Evolutionary conservation across 345 rosid genomes (phyloP), one percentile per base, ranked within the genome.

Genomic region (Eutrema japonicum): DNA sequence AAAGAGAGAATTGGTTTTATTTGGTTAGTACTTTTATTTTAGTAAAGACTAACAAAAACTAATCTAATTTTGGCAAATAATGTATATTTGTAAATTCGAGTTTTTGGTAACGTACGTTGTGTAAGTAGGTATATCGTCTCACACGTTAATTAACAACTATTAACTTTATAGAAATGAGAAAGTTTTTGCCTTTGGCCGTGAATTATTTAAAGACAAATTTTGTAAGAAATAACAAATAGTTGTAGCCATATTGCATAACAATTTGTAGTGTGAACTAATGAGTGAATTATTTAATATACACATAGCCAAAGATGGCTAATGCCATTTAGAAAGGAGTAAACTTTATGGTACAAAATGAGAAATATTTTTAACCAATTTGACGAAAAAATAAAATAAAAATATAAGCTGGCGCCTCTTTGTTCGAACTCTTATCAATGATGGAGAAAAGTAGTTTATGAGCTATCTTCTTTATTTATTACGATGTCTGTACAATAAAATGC

Each of bases 21-120:
- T 63, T 76, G 36, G 58, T 37, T 61, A 29, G 59, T 18, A 30
- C 54, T 68, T 68, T 63, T 61, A 36, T 68, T 60, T 52, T 68
- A 75, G 79, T 35, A 61, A 69, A 76, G 52, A 38, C 52, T 68
- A 62, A 76, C 65, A 14, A 51, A 36, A 69, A 40, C 37, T 41
- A 37, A 46, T 69, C 59, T 76, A 69, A 62, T 45, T 69, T 76
- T 53, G 26, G 70, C 14, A 6, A 18, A 51, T 36, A 51, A 4
- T 43, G 8, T 68, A 42, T 66, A 48, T 67, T 58, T 41, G 60
- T 58, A 66, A 74, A 48, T 32, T 66, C 14, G 18, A 58, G 11
- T 14, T 65, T 47, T 48, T 2, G 33, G 10, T 74, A 38, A 47
- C 65, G 52, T 38, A 48, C 26, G 14, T 48, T 38, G 12, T 32